Evolutionary conservation across 768 basidiomycete genomes (phyloP), one percentile per base, ranked within the genome.

Genomic region (Russula lepida): DNA sequence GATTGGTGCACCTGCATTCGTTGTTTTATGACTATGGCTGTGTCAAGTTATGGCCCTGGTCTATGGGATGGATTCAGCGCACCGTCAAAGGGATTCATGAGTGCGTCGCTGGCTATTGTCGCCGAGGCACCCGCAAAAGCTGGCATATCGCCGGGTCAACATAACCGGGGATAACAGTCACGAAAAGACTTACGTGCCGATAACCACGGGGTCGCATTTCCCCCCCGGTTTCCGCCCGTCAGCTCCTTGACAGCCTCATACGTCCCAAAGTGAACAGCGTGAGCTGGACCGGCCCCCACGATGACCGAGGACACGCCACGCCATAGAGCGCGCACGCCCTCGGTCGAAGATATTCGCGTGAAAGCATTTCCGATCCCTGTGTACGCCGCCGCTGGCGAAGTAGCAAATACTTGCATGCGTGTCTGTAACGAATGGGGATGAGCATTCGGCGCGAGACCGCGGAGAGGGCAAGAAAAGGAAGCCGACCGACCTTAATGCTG

Each of bases 51-150:
- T 63, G 64, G 46, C 5, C 58, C 50, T 35, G 43, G 41, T 54
- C 17, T 17, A 33, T 48, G 48, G 48, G 44, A 53, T 25, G 49
- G 44, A 59, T 25, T 11, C 54, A 13, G 73, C 84, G 71, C 72
- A 97, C 95, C 95, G 75, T 99, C 97, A 70, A 99, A 99, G 2
- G 97, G 97, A 73, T 98, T 99, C 97, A 99, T 99, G 57, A 98
- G 77, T 2, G 97, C 97, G 76, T 99, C 97, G 60, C 88, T 89
- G 3, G 94, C 89, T 65, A 95, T 89, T 11, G 97, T 98, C 0
- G 95, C 97, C 0, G 88, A 83, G 48, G 93, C 97, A 63, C 97
- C 97, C 32, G 97, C 97, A 32, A 93, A 68, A 32, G 95, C 97
- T 92, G 49, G 25, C 35, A 56, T 23, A 33, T 27, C 51, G 30